Evolutionary conservation across 345 rosid species (phyloP).

Genomic region (Eutrema heterophyllum): DNA sequence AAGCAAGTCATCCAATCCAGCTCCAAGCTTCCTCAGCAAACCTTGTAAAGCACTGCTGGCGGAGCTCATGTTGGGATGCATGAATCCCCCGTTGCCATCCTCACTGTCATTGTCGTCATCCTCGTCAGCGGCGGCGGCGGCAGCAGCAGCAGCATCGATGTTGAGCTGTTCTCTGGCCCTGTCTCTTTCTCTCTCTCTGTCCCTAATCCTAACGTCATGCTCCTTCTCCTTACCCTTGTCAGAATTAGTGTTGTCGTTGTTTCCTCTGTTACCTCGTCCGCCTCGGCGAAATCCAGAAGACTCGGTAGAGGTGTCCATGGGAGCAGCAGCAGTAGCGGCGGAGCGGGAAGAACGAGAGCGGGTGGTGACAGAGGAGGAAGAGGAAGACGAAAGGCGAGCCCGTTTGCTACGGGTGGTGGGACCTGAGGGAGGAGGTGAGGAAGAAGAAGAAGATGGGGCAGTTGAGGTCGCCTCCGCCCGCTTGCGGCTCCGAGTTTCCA

Average conservation of each 20-base stretch:
- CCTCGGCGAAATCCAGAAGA: constrained; percentile 75
- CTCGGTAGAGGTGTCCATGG: constrained; percentile 77
- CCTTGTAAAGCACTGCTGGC: constrained; percentile 98
- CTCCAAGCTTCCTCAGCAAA: constrained; percentile 86
- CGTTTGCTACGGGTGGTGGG: constrained; percentile 84
- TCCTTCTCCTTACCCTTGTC: constrained; percentile 98
- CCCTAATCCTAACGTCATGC: constrained; percentile 59
- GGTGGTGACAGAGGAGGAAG: constrained; percentile 30
- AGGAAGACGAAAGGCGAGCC: constrained; percentile 50
- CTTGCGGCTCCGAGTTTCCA: constrained; percentile 99
- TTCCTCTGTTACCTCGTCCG: constrained; percentile 45
- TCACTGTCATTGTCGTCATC: constrained; percentile 91
- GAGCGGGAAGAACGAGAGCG: constrained; percentile 49
- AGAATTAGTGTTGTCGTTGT: constrained; percentile 30
- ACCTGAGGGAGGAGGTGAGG: constrained; percentile 53
- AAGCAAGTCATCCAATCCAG: constrained; percentile 88
- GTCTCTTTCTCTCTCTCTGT: constrained; percentile 44
- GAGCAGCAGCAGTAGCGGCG: constrained; percentile 15
- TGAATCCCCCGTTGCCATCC: constrained; percentile 74
- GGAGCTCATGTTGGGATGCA: constrained; percentile 84
- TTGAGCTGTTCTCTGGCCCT: constrained; percentile 50
- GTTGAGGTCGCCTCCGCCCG: constrained; percentile 99
- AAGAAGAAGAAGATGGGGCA: constrained; percentile 79
- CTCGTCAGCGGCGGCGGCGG: constrained; percentile 35
- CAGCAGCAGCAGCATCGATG: constrained; percentile 51